phyloP scores from a whole-genome alignment of 139 green algal species.

The Chlamydomonas schloesseri region DNA sequence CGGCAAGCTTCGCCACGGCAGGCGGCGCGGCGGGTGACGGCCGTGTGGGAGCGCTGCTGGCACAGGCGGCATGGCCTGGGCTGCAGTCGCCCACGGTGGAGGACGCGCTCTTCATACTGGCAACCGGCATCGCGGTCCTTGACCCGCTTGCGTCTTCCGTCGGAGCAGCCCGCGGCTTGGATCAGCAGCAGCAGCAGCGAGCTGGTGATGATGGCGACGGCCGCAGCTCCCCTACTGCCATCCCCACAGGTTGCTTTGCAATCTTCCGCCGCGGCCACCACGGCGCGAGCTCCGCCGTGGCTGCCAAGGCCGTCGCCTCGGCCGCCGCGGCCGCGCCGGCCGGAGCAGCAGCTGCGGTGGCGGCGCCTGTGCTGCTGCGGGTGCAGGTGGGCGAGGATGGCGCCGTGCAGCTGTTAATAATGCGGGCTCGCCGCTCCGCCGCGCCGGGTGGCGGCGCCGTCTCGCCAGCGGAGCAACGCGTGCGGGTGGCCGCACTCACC shows the following conservation, averaged over 20 bases:
- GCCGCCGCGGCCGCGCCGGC: too few relatives aligned
- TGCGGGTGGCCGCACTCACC: constrained; percentile 19
- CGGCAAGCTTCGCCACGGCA: too few relatives aligned
- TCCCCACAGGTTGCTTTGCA: neutral
- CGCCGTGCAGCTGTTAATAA: neutral
- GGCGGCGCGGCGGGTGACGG: too few relatives aligned
- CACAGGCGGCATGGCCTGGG: constrained; percentile 12
- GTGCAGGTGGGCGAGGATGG: neutral
- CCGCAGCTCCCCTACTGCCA: too few relatives aligned
- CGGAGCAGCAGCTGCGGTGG: neutral
- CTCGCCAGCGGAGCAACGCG: neutral
- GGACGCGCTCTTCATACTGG: constrained; percentile 1
- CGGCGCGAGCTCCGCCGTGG: too few relatives aligned
- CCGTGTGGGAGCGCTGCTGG: neutral
- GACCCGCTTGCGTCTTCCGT: neutral
- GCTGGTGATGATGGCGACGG: too few relatives aligned
- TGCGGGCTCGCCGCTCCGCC: neutral
- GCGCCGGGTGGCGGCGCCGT: neutral
- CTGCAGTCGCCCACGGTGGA: neutral
- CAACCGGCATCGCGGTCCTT: constrained; percentile 17
- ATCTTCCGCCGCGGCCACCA: neutral
- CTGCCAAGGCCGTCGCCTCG: neutral
- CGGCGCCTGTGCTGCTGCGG: neutral
- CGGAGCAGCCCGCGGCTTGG: too few relatives aligned
- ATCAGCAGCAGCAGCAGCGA: too few relatives aligned